phyloP scores from a whole-genome alignment of 176 grass and related monocot species.

The Rhynchospora breviuscula region DNA sequence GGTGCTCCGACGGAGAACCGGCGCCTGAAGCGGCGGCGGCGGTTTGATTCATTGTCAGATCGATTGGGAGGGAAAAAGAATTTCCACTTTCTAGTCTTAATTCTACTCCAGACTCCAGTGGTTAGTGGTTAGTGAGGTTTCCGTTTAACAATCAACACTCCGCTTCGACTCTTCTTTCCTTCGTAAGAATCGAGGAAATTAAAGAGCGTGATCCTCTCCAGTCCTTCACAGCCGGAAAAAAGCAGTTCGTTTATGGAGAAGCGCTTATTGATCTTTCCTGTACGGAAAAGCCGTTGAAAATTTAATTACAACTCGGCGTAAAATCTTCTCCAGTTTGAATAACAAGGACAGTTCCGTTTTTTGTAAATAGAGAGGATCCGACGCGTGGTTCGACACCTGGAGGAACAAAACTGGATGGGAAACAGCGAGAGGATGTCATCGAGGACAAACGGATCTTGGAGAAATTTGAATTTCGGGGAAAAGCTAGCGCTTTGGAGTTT shows the following conservation, averaged over 20 bases:
- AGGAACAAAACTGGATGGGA: neutral
- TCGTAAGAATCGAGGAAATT: conserved; percentile 30
- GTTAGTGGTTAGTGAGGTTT: neutral
- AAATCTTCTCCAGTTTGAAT: neutral
- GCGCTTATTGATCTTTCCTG: neutral
- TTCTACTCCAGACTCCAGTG: neutral
- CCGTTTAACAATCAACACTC: neutral
- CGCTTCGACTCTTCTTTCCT: neutral
- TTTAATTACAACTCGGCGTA: neutral
- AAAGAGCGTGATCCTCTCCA: conserved; percentile 28
- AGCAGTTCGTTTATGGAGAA: neutral
- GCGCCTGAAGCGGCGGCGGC: neutral
- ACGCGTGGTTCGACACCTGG: neutral
- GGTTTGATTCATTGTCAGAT: conserved; percentile 35
- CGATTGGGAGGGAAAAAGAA: neutral
- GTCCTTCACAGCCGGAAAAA: neutral
- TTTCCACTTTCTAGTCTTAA: neutral
- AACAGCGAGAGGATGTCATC: neutral
- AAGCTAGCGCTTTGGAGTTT: neutral
- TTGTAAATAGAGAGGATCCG: neutral
- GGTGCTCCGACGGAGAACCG: neutral
- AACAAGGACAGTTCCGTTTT: neutral
- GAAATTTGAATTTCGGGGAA: conserved; percentile 20
- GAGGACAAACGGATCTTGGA: neutral
- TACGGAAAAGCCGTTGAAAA: neutral